Evolutionary conservation across 1,139 yeast genomes (phyloP), one percentile per base, ranked within the genome.

Genomic region (Saccharomyces hybrid): DNA sequence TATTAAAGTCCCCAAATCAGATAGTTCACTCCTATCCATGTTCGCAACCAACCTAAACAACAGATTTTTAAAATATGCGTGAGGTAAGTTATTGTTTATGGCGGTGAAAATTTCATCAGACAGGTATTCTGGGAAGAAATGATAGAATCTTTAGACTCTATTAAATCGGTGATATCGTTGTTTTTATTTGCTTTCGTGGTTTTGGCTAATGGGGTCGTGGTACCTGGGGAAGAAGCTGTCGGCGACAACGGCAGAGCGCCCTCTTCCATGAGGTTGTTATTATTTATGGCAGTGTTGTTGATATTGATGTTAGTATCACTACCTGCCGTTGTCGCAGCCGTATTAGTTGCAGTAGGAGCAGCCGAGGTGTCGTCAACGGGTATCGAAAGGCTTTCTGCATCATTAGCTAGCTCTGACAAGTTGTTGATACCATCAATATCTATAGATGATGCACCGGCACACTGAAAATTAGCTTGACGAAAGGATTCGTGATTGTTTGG

Each of bases 1-100:
- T 21, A 93, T 77, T 9, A 81, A 66, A 21, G 81, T 79, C 42
- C 82, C 78, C 54, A 93, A 72, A 38, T 87, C 79, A 53, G 95
- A 86, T 51, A 93, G 75, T 4, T 90, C 79, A 12, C 81, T 73
- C 55, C 97, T 77, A 62, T 85, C 82, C 53, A 87, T 78, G 50
- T 78, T 78, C 56, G 84, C 84, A 44, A 93, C 71, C 51, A 91
- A 72, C 58, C 78, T 79, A 73, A 84, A 88, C 24, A 88, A 73
- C 51, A 85, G 57, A 51, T 65, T 60, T 50, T 61, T 64, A 48
- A 58, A 59, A 32, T 61, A 61, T 5, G 51, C 46, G 31, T 57
- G 58, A 14, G 64, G 57, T 29, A 58, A 53, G 42, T 61, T 55
- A 11, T 56, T 54, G 47, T 59, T 54, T 3, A 58, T 60, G 32